A percentile compares a stretch with the other conserved stretches of the same genome.
These are phyloP conservation scores for Sabuloglossum arenarium DNA, from an alignment of 495 filamentous ascomycete genomes.

Conservation along the genomic window DNA sequence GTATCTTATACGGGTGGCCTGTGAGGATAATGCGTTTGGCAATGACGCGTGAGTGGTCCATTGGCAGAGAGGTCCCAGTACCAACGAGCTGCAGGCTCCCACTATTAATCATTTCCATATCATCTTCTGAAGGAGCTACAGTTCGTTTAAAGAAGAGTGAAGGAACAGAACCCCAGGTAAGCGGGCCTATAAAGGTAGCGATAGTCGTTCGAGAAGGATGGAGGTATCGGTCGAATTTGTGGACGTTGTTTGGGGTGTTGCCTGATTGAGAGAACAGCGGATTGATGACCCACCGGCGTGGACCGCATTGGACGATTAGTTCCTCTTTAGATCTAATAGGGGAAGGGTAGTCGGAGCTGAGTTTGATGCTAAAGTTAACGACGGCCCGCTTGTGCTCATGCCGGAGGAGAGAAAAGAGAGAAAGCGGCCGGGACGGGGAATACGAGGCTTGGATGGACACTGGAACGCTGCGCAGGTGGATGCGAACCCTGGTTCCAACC, in stretches of 20 bases:
- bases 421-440: slow-evolving; percentile 34
- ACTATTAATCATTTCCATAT: not conserved
- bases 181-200: slow-evolving; percentile 70
- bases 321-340: slow-evolving; percentile 81
- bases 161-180: slow-evolving; percentile 84
- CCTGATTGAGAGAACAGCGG: slow-evolving; percentile 72
- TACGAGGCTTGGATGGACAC: slow-evolving; percentile 30
- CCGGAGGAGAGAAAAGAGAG: slow-evolving; percentile 65
- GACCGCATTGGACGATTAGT: slow-evolving; percentile 71
- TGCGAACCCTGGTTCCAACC: slow-evolving; percentile 57
- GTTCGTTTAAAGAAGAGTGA: slow-evolving; percentile 57
- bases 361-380: slow-evolving; percentile 66
- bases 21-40: slow-evolving; percentile 90
- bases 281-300: slow-evolving; percentile 67
- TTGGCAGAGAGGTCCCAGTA: slow-evolving; percentile 65
- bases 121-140: not conserved
- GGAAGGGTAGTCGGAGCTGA: slow-evolving; percentile 44
- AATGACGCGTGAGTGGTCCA: slow-evolving; percentile 59
- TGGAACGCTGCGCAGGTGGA: slow-evolving; percentile 60
- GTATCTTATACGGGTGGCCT: slow-evolving; percentile 94
- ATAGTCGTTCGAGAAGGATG: slow-evolving; percentile 82
- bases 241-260: slow-evolving; percentile 79
- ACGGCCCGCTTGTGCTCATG: slow-evolving; percentile 89
- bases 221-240: slow-evolving; percentile 88
- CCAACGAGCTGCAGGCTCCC: slow-evolving; percentile 45